A percentile compares a stretch with the other conserved stretches of the same genome.
These are phyloP conservation scores for Fusarium continuum DNA, from an alignment of 2,329 filamentous ascomycete species.

Conservation along the genomic window DNA sequence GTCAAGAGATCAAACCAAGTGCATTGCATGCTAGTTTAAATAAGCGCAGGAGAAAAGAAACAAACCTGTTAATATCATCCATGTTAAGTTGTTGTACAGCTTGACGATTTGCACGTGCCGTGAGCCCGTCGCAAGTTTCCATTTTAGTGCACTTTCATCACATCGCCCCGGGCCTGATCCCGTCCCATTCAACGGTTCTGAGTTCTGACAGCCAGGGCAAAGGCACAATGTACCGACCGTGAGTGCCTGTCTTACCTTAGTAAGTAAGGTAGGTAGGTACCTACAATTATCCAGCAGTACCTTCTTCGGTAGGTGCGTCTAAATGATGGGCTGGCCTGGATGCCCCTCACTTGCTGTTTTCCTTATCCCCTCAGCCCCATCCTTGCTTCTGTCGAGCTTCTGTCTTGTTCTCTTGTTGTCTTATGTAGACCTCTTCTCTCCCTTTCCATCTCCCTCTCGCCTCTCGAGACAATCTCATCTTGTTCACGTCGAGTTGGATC, in stretches of 20 bases:
- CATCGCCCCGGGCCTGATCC: not conserved
- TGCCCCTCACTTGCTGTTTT: slow-evolving; percentile 31
- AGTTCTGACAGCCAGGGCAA: slow-evolving; percentile 15
- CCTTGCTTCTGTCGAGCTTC: slow-evolving; percentile 22
- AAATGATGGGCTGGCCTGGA: slow-evolving; percentile 11
- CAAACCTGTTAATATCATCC: not conserved
- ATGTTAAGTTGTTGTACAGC: not conserved
- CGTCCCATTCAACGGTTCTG: slow-evolving; percentile 17
- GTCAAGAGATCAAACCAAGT: not conserved
- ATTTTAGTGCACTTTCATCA: not conserved
- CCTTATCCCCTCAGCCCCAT: slow-evolving; percentile 20
- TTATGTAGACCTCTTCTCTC: slow-evolving; percentile 17
- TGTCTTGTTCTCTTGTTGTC: slow-evolving; percentile 7
- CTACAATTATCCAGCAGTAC: too few species aligned
- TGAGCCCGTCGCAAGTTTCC: slow-evolving; percentile 8
- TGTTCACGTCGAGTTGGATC: not conserved
- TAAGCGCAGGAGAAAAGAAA: not conserved
- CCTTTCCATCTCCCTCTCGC: not conserved
- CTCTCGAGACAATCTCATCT: not conserved
- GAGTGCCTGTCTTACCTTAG: too few species aligned
- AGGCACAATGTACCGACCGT: slow-evolving; percentile 4
- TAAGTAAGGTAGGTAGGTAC: too few species aligned
- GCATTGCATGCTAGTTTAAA: not conserved
- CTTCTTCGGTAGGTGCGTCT: not conserved
- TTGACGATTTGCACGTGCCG: slow-evolving; percentile 10